A percentile compares a stretch with the other conserved stretches of the same genome.
Evolutionary conservation across 495 filamentous ascomycete species (phyloP).

Genomic region (Xylaria cubensis): DNA sequence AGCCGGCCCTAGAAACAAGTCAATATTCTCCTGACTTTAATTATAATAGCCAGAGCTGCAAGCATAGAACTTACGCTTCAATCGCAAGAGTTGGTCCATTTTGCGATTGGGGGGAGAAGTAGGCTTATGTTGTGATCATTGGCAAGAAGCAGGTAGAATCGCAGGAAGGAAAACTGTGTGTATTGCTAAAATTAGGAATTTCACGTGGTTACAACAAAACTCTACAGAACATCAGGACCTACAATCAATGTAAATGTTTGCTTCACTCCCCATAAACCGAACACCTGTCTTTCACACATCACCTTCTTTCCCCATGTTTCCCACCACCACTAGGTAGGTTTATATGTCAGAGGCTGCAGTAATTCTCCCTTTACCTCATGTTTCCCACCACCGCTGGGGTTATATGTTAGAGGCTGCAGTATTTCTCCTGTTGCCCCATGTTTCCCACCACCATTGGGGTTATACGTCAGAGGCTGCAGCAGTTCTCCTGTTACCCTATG

Average conservation of each 20-base stretch:
- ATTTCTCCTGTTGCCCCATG: no score
- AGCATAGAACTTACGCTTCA: constrained; percentile 5
- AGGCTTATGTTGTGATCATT: neutral
- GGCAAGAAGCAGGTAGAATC: neutral
- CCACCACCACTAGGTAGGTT: neutral
- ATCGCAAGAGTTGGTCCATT: neutral
- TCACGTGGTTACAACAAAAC: neutral
- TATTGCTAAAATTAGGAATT: neutral
- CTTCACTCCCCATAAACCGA: neutral
- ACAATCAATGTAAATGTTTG: neutral
- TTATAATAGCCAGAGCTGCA: neutral
- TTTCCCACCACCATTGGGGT: no score
- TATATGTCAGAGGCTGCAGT: constrained; percentile 17
- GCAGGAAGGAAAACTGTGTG: neutral
- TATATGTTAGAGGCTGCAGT: no score
- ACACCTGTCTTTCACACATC: neutral
- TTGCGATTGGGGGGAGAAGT: neutral
- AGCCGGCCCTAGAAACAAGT: neutral
- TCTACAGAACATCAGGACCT: neutral
- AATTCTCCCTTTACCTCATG: constrained; percentile 17
- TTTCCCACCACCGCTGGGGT: no score
- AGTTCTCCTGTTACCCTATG: neutral
- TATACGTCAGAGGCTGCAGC: constrained; percentile 15
- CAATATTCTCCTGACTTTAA: neutral
- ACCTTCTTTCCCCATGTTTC: neutral